phyloP scores from a whole-genome alignment of 495 filamentous ascomycete species.

The Aspergillus asperescens region DNA sequence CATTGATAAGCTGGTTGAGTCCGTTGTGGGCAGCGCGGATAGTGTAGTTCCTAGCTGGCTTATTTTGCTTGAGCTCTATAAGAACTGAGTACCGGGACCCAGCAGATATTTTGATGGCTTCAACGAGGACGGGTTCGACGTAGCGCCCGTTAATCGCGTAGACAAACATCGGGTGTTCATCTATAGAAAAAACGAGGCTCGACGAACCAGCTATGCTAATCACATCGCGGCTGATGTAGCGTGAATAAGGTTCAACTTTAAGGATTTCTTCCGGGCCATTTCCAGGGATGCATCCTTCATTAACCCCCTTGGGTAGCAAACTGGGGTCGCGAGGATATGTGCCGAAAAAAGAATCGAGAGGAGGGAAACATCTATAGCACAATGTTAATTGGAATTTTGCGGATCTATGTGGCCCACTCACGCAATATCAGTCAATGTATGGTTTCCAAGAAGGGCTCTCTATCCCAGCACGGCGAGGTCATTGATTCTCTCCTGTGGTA shows the following conservation, averaged over 20 bases:
- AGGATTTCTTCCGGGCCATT: conserved; percentile 26
- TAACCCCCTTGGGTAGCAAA: conserved; percentile 6
- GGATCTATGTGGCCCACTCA: conserved; percentile 14
- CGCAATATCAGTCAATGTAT: conserved; percentile 45
- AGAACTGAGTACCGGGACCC: conserved; percentile 38
- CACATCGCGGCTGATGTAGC: conserved; percentile 34
- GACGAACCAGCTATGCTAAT: conserved; percentile 29
- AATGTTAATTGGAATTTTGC: background rate
- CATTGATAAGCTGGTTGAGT: conserved; percentile 32
- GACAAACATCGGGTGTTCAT: conserved; percentile 40
- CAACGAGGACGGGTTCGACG: conserved; percentile 30
- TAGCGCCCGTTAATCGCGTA: conserved; percentile 44
- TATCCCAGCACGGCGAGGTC: conserved; percentile 24
- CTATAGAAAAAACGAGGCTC: conserved; percentile 31
- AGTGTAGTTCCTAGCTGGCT: conserved; percentile 32
- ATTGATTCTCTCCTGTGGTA: conserved; percentile 33
- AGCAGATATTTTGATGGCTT: conserved; percentile 30
- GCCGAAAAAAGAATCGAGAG: background rate
- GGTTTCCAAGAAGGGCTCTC: conserved; percentile 16
- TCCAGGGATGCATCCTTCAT: conserved; percentile 26
- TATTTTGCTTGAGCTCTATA: conserved; percentile 34
- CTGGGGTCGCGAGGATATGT: background rate
- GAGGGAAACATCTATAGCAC: conserved; percentile 8
- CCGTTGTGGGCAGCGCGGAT: conserved; percentile 33
- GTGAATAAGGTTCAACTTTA: conserved; percentile 22